These are phyloP conservation scores for Cryptococcus floricola DNA, from an alignment of 1,284 basidiomycete genomes.

Conservation along the genomic window DNA sequence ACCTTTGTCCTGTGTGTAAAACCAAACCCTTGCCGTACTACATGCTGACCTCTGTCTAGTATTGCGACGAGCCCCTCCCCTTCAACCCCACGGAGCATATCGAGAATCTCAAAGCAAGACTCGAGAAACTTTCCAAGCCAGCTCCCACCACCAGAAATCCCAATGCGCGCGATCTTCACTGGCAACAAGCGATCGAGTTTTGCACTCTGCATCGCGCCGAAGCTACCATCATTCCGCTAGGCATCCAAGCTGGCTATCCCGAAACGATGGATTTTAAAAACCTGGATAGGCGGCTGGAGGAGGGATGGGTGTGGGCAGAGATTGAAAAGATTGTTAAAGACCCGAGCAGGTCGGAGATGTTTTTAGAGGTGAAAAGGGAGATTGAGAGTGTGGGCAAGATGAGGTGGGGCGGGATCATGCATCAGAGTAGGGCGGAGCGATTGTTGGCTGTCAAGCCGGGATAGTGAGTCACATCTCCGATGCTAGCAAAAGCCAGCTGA, in stretches of 20 bases:
- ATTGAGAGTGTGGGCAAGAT: slow-evolving; percentile 21
- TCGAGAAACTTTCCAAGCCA: slow-evolving; percentile 9
- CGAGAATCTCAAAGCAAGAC: slow-evolving; percentile 1
- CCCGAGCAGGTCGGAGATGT: slow-evolving; percentile 9
- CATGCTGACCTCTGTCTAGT: slow-evolving; percentile 6
- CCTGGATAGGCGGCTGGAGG: slow-evolving; percentile 26
- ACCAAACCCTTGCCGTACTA: background rate
- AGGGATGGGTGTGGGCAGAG: slow-evolving; percentile 20
- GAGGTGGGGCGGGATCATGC: slow-evolving; percentile 17
- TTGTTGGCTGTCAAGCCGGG: slow-evolving; percentile 25
- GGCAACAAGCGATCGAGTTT: slow-evolving; percentile 24
- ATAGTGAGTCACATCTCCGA: slow-evolving; percentile 34
- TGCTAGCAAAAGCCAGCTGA: background rate
- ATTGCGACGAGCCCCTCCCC: slow-evolving; percentile 27
- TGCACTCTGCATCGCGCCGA: slow-evolving; percentile 40
- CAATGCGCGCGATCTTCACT: slow-evolving; percentile 11
- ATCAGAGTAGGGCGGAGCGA: slow-evolving; percentile 19
- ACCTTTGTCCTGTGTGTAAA: slow-evolving; percentile 15
- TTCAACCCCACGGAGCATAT: slow-evolving; percentile 15
- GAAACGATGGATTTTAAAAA: slow-evolving; percentile 27
- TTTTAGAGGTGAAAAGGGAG: slow-evolving; percentile 9
- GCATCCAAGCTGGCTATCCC: slow-evolving; percentile 36
- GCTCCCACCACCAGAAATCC: slow-evolving; percentile 12
- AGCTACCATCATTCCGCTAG: slow-evolving; percentile 34
- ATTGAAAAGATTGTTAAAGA: slow-evolving; percentile 25